Evolutionary conservation across 306 rosid genomes (phyloP).

Genomic region (Prunus fruticosa): DNA sequence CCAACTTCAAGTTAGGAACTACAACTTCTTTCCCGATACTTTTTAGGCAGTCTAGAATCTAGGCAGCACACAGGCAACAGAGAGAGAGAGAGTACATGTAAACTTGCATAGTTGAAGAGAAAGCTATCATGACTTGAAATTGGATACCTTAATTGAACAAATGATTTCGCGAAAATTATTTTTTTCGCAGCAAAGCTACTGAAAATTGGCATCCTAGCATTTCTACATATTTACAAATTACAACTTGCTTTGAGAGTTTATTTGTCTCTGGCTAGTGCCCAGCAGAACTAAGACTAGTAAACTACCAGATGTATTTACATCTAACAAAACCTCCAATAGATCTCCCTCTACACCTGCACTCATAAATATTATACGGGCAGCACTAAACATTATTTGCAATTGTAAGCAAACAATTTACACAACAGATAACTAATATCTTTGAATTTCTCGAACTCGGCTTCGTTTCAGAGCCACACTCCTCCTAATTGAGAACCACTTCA

Average conservation of each 20-base stretch:
- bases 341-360: constrained; percentile 32
- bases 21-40: too few relatives aligned
- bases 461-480: constrained; percentile 27
- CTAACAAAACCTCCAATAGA: constrained; percentile 20
- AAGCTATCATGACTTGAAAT: too few relatives aligned
- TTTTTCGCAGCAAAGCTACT: not conserved
- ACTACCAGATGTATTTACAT: constrained; percentile 47
- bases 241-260: constrained; percentile 21
- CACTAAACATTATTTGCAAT: constrained; percentile 26
- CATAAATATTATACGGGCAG: constrained; percentile 29
- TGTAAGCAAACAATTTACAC: constrained; percentile 8
- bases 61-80: too few relatives aligned
- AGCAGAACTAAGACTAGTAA: constrained; percentile 19
- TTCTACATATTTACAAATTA: constrained; percentile 31
- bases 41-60: too few relatives aligned
- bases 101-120: too few relatives aligned
- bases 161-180: not conserved
- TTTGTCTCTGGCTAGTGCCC: constrained; percentile 30
- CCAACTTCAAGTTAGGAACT: too few relatives aligned
- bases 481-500: constrained; percentile 71
- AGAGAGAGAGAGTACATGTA: too few relatives aligned
- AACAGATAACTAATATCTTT: constrained; percentile 22
- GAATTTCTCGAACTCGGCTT: constrained; percentile 24
- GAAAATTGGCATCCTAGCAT: not conserved
- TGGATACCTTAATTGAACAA: too few relatives aligned